A percentile compares a stretch with the other conserved stretches of the same genome.
Conservation (phyloP, 2,329 filamentous ascomycete genomes). For the Pseudocercospora fijiensis region DNA sequence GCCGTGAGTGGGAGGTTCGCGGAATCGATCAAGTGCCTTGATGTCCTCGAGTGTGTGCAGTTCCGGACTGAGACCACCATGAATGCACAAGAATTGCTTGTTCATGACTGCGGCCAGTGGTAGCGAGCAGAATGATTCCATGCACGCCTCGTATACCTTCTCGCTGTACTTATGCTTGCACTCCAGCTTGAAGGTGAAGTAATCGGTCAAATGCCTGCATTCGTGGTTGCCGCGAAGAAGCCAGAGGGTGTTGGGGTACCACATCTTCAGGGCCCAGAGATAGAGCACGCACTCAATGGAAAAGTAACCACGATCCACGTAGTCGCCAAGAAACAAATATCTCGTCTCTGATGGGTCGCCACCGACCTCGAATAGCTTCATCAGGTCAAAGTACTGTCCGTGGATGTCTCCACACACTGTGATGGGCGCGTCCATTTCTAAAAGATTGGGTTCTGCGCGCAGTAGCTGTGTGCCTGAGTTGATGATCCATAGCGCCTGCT, state of each 20-base stretch:
- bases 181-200: constrained; percentile 99
- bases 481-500: constrained; percentile 96
- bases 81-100: constrained; percentile 99
- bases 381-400: constrained; percentile 97
- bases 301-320: constrained; percentile 97
- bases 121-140: constrained; percentile 94
- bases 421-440: constrained; percentile 99
- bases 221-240: constrained; percentile 96
- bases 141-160: constrained; percentile 92
- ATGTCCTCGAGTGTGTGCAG: constrained; percentile 93
- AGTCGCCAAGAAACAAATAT: constrained; percentile 96
- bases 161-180: constrained; percentile 99
- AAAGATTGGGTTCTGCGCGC: constrained; percentile 84
- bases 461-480: constrained; percentile 82
- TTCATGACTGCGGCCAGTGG: constrained; percentile 98
- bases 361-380: constrained; percentile 99
- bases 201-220: constrained; percentile 97
- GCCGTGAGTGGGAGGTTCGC: constrained; percentile 93
- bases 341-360: constrained; percentile 94
- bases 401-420: constrained; percentile 98
- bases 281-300: constrained; percentile 99
- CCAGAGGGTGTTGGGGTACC: constrained; percentile 97
- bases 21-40: constrained; percentile 96
- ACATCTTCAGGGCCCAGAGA: constrained; percentile 97
- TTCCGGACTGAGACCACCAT: constrained; percentile 93